phyloP scores from a whole-genome alignment of 1,139 yeast genomes.

The Nakaseomyces uthaithaninus region DNA sequence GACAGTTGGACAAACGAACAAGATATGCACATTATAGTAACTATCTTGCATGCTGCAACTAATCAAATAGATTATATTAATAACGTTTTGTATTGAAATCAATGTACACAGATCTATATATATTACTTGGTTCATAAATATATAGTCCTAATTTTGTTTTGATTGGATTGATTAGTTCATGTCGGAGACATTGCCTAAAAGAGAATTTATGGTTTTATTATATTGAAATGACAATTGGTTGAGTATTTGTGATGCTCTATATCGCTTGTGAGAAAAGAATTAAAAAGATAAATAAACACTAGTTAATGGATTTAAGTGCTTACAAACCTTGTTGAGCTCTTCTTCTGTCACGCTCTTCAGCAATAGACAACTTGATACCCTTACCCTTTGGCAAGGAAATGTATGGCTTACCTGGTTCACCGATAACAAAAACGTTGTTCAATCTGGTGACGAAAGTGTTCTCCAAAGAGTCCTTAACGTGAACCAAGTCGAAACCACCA shows the following conservation, averaged over 20 bases:
- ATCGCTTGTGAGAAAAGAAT: slow-evolving; percentile 6
- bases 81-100: slow-evolving; percentile 7
- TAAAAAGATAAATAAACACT: slow-evolving; percentile 10
- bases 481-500: slow-evolving; percentile 99
- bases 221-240: slow-evolving; percentile 8
- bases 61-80: slow-evolving; percentile 5
- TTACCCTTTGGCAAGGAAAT: slow-evolving; percentile 99
- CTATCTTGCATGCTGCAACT: too few species aligned
- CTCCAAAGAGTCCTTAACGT: slow-evolving; percentile 94
- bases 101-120: slow-evolving; percentile 7
- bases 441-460: slow-evolving; percentile 98
- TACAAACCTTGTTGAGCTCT: slow-evolving; percentile 56
- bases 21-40: too few species aligned
- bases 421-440: slow-evolving; percentile 91
- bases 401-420: slow-evolving; percentile 97
- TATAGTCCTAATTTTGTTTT: slow-evolving; percentile 6
- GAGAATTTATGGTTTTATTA: slow-evolving; percentile 7
- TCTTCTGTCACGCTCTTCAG: slow-evolving; percentile 99
- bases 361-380: slow-evolving; percentile 96
- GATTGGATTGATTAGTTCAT: slow-evolving; percentile 5
- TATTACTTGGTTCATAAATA: background rate
- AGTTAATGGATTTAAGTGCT: slow-evolving; percentile 13
- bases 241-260: slow-evolving; percentile 7
- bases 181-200: slow-evolving; percentile 6
- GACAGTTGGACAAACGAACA: too few species aligned